Percentiles rank a stretch among this genome's conserved stretches.
Conservation (phyloP, 2,329 filamentous ascomycete species). For the Claviceps citrina region DNA sequence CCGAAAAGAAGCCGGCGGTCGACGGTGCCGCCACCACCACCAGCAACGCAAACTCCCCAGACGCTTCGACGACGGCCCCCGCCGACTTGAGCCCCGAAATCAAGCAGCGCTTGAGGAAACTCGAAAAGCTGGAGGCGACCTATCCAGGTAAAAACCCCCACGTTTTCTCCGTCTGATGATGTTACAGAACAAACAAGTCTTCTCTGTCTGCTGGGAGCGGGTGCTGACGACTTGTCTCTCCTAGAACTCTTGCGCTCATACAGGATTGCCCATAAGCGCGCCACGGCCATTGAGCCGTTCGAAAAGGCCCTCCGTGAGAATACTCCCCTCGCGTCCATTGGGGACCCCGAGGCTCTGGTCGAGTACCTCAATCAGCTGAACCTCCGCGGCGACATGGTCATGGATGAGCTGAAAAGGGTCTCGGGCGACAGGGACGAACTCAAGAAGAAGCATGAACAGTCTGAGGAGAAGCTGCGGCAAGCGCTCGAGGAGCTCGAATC, state of each 20-base stretch:
- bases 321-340: slow-evolving; percentile 78
- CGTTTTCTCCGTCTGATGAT: too few relatives aligned
- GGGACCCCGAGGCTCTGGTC: slow-evolving; percentile 65
- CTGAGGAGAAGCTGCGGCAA: slow-evolving; percentile 45
- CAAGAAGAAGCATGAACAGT: slow-evolving; percentile 60
- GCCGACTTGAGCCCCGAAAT: slow-evolving; percentile 59
- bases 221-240: slow-evolving; percentile 1
- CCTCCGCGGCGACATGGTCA: slow-evolving; percentile 77
- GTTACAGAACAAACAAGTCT: too few relatives aligned
- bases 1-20: slow-evolving; percentile 9
- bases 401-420: slow-evolving; percentile 82
- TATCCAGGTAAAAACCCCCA: slow-evolving; percentile 88
- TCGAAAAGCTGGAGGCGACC: slow-evolving; percentile 79
- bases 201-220: too few relatives aligned
- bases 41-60: background rate
- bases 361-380: slow-evolving; percentile 85
- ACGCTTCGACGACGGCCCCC: slow-evolving; percentile 9
- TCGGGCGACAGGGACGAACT: slow-evolving; percentile 66
- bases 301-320: slow-evolving; percentile 83
- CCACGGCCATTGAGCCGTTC: slow-evolving; percentile 80
- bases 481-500: slow-evolving; percentile 49
- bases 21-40: slow-evolving; percentile 4
- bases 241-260: slow-evolving; percentile 81
- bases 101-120: slow-evolving; percentile 57
- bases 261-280: slow-evolving; percentile 73